Percentiles rank a stretch among this genome's conserved stretches.
phyloP scores from a whole-genome alignment of 179 eudicot species.

The Pouteria campechiana region DNA sequence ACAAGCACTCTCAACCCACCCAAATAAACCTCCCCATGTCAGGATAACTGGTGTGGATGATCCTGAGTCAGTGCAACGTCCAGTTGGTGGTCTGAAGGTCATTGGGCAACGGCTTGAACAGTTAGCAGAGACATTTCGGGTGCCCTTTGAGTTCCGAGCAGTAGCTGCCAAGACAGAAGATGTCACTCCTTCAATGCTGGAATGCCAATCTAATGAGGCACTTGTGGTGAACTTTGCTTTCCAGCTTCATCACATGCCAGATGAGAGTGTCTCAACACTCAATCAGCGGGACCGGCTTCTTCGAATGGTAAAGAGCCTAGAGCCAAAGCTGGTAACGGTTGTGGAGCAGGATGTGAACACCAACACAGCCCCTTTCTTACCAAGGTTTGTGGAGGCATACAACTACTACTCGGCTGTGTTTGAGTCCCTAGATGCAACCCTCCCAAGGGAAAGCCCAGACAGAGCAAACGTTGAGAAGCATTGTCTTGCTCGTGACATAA shows the following conservation, averaged over 20 bases:
- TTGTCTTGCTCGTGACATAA: conserved; percentile 82
- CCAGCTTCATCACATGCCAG: conserved; percentile 96
- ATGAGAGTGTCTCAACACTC: conserved; percentile 84
- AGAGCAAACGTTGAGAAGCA: conserved; percentile 82
- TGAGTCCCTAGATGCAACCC: conserved; percentile 75
- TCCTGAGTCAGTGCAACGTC: conserved; percentile 85
- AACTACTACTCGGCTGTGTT: conserved; percentile 73
- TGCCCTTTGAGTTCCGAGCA: conserved; percentile 62
- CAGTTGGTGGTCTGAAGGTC: conserved; percentile 58
- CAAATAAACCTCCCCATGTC: conserved; percentile 30
- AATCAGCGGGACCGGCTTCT: conserved; percentile 80
- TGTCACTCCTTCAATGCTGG: conserved; percentile 42
- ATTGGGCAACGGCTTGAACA: conserved; percentile 55
- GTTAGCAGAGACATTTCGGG: conserved; percentile 39
- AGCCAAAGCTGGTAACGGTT: conserved; percentile 72
- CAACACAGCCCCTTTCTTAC: conserved; percentile 76
- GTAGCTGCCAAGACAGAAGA: conserved; percentile 44
- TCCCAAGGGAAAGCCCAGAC: conserved; percentile 68
- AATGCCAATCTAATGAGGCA: conserved; percentile 42
- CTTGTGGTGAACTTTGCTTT: conserved; percentile 79
- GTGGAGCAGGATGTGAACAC: conserved; percentile 96
- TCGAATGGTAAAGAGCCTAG: conserved; percentile 72
- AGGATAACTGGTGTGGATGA: conserved; percentile 82
- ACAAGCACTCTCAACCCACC: conserved; percentile 44
- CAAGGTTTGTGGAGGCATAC: conserved; percentile 71